phyloP scores from a whole-genome alignment of 164 flowering plant genomes.

The Kingdonia uniflora region DNA sequence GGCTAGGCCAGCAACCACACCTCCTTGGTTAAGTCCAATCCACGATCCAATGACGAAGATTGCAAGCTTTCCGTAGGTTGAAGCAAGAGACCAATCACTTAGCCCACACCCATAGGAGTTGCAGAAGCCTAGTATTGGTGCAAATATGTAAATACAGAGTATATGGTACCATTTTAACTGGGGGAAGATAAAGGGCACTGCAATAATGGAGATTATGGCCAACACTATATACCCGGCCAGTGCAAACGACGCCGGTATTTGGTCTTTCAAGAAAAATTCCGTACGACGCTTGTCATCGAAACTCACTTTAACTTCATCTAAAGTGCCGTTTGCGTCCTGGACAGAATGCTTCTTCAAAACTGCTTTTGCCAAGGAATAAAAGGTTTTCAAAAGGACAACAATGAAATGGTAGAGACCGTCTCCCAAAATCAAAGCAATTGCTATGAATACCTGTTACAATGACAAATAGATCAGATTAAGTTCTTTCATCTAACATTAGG shows the following conservation, averaged over 20 bases:
- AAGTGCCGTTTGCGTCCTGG: neutral
- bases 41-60: slow-evolving; percentile 21
- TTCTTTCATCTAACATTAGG: neutral
- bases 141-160: slow-evolving; percentile 18
- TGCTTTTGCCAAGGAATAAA: neutral
- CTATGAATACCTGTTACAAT: slow-evolving; percentile 19
- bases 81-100: slow-evolving; percentile 32
- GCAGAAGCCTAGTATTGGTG: slow-evolving; percentile 34
- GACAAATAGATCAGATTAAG: slow-evolving; percentile 8
- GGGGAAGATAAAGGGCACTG: slow-evolving; percentile 23
- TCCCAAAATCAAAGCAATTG: slow-evolving; percentile 26
- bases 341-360: slow-evolving; percentile 6
- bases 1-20: slow-evolving; percentile 24
- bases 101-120: slow-evolving; percentile 35
- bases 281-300: slow-evolving; percentile 24
- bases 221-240: slow-evolving; percentile 12
- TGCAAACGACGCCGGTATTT: slow-evolving; percentile 19
- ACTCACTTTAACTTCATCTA: neutral
- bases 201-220: slow-evolving; percentile 14
- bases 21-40: slow-evolving; percentile 22
- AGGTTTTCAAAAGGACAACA: slow-evolving; percentile 10
- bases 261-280: slow-evolving; percentile 21
- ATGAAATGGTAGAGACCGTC: slow-evolving; percentile 26
- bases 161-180: slow-evolving; percentile 30
- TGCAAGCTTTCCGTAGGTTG: slow-evolving; percentile 29